These are phyloP conservation scores for Leishmania arabica DNA, from an alignment of 208 protist species.

Conservation along the genomic window DNA sequence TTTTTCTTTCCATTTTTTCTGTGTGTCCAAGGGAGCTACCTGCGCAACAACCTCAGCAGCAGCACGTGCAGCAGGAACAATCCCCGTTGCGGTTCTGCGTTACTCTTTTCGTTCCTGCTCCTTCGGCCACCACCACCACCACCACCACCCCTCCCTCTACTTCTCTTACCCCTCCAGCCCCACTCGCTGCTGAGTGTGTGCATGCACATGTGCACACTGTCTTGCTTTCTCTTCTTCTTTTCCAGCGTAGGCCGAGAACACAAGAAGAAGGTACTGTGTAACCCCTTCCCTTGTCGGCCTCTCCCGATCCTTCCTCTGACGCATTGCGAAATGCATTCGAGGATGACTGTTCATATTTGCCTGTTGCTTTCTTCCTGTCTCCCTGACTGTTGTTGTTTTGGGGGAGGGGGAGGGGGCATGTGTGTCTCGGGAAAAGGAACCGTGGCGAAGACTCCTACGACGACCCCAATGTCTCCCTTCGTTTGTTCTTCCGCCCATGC, in stretches of 20 bases:
- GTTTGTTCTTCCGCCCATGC: background rate
- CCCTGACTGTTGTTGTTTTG: background rate
- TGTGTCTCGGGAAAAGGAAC: background rate
- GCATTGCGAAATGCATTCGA: background rate
- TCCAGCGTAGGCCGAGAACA: background rate
- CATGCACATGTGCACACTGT: background rate
- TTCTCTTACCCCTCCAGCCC: background rate
- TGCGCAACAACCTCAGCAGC: background rate
- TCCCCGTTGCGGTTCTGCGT: background rate
- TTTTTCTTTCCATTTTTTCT: background rate
- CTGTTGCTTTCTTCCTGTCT: background rate
- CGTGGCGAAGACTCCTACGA: background rate
- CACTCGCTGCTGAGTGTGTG: background rate
- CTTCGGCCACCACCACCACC: background rate
- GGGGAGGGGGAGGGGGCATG: background rate
- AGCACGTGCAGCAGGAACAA: background rate
- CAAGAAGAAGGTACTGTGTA: too few species aligned
- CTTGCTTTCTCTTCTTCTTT: background rate
- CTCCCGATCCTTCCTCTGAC: background rate
- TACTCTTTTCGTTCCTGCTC: background rate
- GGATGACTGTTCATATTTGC: background rate
- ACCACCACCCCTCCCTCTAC: background rate
- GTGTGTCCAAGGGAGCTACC: background rate
- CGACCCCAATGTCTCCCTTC: background rate
- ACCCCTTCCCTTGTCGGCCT: background rate